Evolutionary conservation across 2,329 filamentous ascomycete species (phyloP).

Genomic region (Colletotrichum godetiae): DNA sequence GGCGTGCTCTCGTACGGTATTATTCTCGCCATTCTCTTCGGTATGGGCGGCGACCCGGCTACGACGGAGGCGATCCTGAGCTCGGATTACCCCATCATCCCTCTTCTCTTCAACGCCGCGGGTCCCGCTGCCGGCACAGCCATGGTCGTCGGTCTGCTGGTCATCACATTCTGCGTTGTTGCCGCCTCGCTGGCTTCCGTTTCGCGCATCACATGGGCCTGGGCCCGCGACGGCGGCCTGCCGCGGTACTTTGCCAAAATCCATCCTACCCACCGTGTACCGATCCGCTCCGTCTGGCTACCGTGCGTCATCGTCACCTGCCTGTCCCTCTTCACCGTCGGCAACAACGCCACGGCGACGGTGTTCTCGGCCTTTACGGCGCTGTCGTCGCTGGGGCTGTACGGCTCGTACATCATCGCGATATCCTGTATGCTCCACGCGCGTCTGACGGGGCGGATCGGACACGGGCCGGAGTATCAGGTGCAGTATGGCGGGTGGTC

Average conservation of each 20-base stretch:
- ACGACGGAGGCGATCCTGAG: conserved; percentile 22
- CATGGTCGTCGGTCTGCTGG: conserved; percentile 34
- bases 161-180: conserved; percentile 37
- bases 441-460: conserved; percentile 24
- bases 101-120: conserved; percentile 25
- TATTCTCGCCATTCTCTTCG: conserved; percentile 29
- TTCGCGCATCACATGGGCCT: conserved; percentile 28
- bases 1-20: conserved; percentile 50
- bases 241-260: conserved; percentile 32
- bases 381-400: conserved; percentile 28
- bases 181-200: conserved; percentile 49
- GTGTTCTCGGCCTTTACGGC: conserved; percentile 33
- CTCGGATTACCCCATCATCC: conserved; percentile 31
- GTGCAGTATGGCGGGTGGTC: conserved; percentile 30
- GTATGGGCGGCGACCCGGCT: conserved; percentile 19
- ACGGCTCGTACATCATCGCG: conserved; percentile 33
- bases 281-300: conserved; percentile 28
- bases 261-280: conserved; percentile 24
- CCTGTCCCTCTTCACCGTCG: conserved; percentile 27
- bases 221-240: conserved; percentile 28
- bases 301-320: conserved; percentile 29
- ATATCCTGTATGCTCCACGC: conserved; percentile 34
- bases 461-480: conserved; percentile 14
- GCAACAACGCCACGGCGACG: conserved; percentile 31
- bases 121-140: conserved; percentile 22